Base-by-base conservation (phyloP, 2,329 filamentous ascomycete genomes). In the Pseudogymnoascus sp. region DNA sequence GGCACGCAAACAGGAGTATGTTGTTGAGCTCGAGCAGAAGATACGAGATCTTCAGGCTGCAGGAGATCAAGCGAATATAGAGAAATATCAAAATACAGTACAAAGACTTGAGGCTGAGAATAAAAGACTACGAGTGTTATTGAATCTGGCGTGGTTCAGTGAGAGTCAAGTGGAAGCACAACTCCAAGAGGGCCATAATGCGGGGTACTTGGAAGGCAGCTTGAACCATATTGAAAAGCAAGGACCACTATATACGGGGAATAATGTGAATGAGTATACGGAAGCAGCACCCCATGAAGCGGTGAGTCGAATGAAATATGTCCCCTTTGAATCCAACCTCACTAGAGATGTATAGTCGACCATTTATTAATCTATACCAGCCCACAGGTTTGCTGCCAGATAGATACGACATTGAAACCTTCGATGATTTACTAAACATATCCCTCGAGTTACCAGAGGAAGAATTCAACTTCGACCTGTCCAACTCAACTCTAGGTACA, bases 11-110 rank as follows among this genome's bases (percentile, higher is more conserved):
- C 9, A 15, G 30, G 58, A 43, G 38, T 47, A 9, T 64, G 66
- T 50, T 65, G 65, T 15, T 65, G 62, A 22, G 22, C 53, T 58
- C 28, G 86, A 90, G 72, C 75, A 78, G 62, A 59, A 64, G 6
- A 66, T 75, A 4, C 50, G 28, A 36, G 53, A 58, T n/a, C 28
- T 36, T n/a, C 12, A 58, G 30, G 53, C 1, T 38, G 14, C 36
- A 38, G 36, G n/a, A 38, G 8, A 6, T 38, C 36, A 38, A 38
- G n/a, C 36, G 36, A 38, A 38, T 15, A 15, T 8, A 38, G 36
- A 38, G 36, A 38, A 38, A 2, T 38, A 38, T 38, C 36, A 38
- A 38, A 38, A 38, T 38, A 15, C 36, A 38, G 4, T 38, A 18
- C 36, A 38, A 8, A 5, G 36, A 15, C 36, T 38, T 18, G 36